Base-by-base conservation (phyloP, 106 monocot species). In the Agapanthus africanus region DNA sequence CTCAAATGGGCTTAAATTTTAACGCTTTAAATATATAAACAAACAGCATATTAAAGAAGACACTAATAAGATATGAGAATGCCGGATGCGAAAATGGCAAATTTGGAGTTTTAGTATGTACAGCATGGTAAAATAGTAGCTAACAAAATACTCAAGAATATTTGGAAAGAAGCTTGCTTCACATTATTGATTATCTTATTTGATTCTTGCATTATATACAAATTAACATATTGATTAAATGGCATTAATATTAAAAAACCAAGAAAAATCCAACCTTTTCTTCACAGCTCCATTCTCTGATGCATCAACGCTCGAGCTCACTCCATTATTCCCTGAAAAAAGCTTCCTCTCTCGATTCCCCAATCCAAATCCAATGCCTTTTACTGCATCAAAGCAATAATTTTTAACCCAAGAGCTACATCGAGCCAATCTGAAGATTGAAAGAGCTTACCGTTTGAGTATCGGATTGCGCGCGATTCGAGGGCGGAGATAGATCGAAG, bases 191-290 rank as follows among this genome's bases (percentile, higher is more conserved):
- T 34, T 36, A 1, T 7, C 13, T 15, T 61, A 61, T 19, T 26
- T 10, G 14, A 61, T 30, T 19, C 4, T 23, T 28, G 7, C 60
- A 31, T 26, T 26, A 15, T 61, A 23, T 14, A 14, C 21, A 61
- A 61, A 61, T 61, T 23, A 61, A 61, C 60, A 31, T 26, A 28
- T 26, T 61, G 60, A 23, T 15, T 15, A 61, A 61, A 61, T 61
- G 39, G 13, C 60, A 61, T 19, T 19, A n/a, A n/a, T 0, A 32
- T 28, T 40, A 25, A 15, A 40, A 7, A 9, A 35, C 22, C 22
- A 40, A 22, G 13, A 14, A 54, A 34, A 4, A 27, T 27, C 19
- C 21, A 27, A 84, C 84, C 84, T 80, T 77, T 80, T 84, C 70
- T 77, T 84, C 30, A 74, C 36, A 47, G 57, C 26, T 50, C 68